These are phyloP conservation scores for Gleditsia sinensis DNA, from an alignment of 306 rosid genomes.

Conservation along the genomic window DNA sequence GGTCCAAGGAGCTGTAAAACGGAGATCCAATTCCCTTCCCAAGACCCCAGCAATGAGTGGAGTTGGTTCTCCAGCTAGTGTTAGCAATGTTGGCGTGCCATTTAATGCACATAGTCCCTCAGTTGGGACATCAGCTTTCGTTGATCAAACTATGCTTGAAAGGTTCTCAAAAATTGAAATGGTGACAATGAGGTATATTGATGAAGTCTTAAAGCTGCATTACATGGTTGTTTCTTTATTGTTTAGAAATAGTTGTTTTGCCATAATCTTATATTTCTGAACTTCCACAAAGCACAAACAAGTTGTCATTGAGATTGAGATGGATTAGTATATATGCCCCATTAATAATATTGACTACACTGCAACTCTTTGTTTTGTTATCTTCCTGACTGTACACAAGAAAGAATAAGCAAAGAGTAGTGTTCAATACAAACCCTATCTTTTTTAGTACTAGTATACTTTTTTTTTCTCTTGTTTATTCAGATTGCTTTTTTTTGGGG, in stretches of 20 bases:
- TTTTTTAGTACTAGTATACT: neutral
- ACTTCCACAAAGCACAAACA: neutral
- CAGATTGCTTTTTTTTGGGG: neutral
- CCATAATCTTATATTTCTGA: neutral
- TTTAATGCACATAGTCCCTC: slow-evolving; percentile 83
- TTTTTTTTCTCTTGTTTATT: neutral
- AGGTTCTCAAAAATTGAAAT: slow-evolving; percentile 74
- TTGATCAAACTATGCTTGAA: slow-evolving; percentile 68
- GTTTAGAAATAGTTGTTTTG: neutral
- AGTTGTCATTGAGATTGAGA: neutral
- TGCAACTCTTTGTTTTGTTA: neutral
- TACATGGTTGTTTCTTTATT: neutral
- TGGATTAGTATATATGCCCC: neutral
- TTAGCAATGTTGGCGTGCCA: slow-evolving; percentile 65
- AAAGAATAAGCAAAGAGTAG: neutral
- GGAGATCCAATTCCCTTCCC: slow-evolving; percentile 81
- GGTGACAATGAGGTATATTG: slow-evolving; percentile 72
- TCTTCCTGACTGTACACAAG: neutral
- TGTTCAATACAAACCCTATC: neutral
- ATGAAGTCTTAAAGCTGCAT: slow-evolving; percentile 25
- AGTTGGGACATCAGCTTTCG: slow-evolving; percentile 62
- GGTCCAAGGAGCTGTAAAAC: slow-evolving; percentile 67
- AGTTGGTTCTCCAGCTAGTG: slow-evolving; percentile 92
- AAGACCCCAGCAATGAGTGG: slow-evolving; percentile 77
- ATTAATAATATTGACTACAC: neutral